phyloP scores from a whole-genome alignment of 225 moss, liverwort and hornwort species.

The Neckera pumila region DNA sequence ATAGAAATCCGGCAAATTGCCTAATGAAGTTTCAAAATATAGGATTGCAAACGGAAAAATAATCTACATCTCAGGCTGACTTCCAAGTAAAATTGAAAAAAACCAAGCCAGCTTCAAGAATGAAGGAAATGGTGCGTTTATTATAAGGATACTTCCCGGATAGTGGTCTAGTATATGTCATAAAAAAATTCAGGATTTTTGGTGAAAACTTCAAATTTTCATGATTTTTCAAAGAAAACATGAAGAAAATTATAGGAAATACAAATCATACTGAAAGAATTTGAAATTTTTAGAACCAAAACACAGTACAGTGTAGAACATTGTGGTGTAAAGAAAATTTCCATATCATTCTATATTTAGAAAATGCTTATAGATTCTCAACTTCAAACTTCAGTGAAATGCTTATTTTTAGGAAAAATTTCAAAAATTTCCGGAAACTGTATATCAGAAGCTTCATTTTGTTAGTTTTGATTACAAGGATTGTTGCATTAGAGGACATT shows the following conservation, averaged over 20 bases:
- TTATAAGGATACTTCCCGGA: too few relatives aligned
- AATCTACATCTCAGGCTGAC: too few relatives aligned
- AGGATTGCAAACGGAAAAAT: too few relatives aligned
- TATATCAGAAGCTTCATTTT: not conserved
- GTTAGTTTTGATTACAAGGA: too few relatives aligned
- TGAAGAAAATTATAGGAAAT: not conserved
- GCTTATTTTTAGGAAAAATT: not conserved
- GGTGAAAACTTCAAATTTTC: not conserved
- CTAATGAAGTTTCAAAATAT: too few relatives aligned
- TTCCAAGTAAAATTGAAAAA: too few relatives aligned
- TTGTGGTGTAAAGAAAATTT: not conserved
- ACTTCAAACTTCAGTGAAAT: not conserved
- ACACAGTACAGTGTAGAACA: too few relatives aligned
- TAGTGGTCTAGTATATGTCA: not conserved
- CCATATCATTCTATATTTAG: fast-evolving
- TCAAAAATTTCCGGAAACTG: not conserved
- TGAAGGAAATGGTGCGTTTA: too few relatives aligned
- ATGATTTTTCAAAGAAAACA: not conserved
- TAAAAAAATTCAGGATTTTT: not conserved
- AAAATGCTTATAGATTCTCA: not conserved
- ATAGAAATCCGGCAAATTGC: too few relatives aligned
- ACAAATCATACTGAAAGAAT: not conserved
- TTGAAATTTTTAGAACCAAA: not conserved
- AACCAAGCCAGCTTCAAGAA: too few relatives aligned
- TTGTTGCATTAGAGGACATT: too few relatives aligned